Evolutionary conservation across 192 early-diverging fungal genomes (phyloP), one percentile per base, ranked within the genome.

Genomic region (Umbelopsis sp.): DNA sequence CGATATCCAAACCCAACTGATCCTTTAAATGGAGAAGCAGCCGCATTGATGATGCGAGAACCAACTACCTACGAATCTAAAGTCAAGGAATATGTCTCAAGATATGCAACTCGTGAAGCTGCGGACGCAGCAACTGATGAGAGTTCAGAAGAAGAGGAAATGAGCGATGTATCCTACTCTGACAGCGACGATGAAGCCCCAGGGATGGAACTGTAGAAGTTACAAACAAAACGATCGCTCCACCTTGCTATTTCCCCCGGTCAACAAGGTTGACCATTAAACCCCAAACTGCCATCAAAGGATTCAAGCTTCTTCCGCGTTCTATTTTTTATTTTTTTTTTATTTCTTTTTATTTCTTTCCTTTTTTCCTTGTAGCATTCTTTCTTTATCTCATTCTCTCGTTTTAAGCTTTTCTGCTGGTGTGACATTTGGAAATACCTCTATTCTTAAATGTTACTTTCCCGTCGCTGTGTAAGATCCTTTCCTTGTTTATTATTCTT

Each of bases 1-100:
- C 88, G 95, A 47, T 99, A 99, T 77, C 98, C 98, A 45, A 99
- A 99, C 74, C 97, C 98, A n/a, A 97, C 95, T 7, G 98, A 99
- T 77, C 98, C 98, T 31, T 84, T 99, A 59, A 99, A 99, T 74
- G 97, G 98, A 50, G 98, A 99, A 82, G 98, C 98, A 0, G 98
- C 98, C 4, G 95, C 98, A 21, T 80, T 99, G 74, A 80, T 99
- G 79, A 98, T 98, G 95, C 87, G 98, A 21, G 98, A 98, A 66
- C 83, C 95, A 17, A 56, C 88, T 1, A 89, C 89, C 29, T 99
- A 99, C 80, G 96, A 99, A 74, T 62, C 72, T 10, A 97, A 96
- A 85, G 98, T 98, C 29, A 96, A 93, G 85, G 94, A 97, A 49
- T 94, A 97, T 77, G 95, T 96, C 1, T 43, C 69, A 16, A 79